phyloP scores from a whole-genome alignment of 768 basidiomycete genomes.

The Tulasnella sp. region DNA sequence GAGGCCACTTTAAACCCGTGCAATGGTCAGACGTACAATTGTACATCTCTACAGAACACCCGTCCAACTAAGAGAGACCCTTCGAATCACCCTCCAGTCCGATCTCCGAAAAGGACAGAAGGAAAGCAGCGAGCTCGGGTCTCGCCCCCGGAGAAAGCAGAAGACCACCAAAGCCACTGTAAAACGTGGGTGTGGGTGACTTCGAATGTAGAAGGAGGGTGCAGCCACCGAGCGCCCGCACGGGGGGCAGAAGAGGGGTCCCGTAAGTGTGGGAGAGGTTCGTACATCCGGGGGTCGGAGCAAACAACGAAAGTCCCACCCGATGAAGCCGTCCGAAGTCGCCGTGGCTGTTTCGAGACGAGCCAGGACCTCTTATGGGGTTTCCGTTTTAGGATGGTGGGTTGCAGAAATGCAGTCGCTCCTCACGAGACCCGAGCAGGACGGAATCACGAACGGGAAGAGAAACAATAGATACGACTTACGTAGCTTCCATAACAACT shows the following conservation, averaged over 20 bases:
- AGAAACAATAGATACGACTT: conserved; percentile 26
- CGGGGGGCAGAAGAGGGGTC: not conserved
- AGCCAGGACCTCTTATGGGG: not conserved
- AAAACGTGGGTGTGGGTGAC: not conserved
- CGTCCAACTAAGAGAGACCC: too few relatives aligned
- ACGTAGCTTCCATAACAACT: conserved; percentile 99
- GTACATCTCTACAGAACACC: too few relatives aligned
- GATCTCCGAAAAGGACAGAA: too few relatives aligned
- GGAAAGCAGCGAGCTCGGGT: not conserved
- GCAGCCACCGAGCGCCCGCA: not conserved
- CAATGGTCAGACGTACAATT: too few relatives aligned
- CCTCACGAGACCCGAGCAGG: not conserved
- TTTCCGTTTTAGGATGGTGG: not conserved
- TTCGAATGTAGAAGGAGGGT: not conserved
- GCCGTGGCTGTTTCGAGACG: not conserved
- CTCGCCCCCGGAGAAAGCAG: not conserved
- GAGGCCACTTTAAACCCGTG: too few relatives aligned
- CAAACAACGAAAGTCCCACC: not conserved
- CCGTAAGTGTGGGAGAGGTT: not conserved
- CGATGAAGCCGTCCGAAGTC: not conserved
- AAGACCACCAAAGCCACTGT: not conserved
- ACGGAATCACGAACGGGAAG: not conserved
- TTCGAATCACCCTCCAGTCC: too few relatives aligned
- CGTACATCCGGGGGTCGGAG: not conserved
- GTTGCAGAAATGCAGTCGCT: not conserved